Percentiles rank a stretch among this genome's conserved stretches.
phyloP scores from a whole-genome alignment of 306 rosid genomes.

The Astragalus membranaceus region DNA sequence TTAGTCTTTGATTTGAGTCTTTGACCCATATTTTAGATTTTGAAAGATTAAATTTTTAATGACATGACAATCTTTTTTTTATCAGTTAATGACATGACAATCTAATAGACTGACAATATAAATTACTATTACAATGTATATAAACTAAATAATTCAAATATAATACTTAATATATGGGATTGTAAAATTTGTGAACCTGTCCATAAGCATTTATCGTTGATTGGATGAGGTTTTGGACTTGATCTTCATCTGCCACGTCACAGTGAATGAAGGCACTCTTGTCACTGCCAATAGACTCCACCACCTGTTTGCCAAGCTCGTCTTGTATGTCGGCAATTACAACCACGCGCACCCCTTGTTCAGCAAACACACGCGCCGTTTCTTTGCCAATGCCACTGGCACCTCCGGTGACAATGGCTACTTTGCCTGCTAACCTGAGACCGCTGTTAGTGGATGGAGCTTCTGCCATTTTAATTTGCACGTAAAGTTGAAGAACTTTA shows the following conservation, averaged over 20 bases:
- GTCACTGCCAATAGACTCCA: slow-evolving; percentile 28
- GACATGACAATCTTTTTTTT: too few relatives aligned
- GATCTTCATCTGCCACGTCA: slow-evolving; percentile 42
- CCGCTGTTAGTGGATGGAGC: not conserved
- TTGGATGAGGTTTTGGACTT: slow-evolving; percentile 33
- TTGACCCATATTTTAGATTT: too few relatives aligned
- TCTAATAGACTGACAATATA: too few relatives aligned
- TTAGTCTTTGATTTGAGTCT: too few relatives aligned
- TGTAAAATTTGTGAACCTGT: not conserved
- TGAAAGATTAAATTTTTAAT: too few relatives aligned
- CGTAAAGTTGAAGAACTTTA: not conserved
- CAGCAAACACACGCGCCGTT: slow-evolving; percentile 32
- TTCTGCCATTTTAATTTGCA: slow-evolving; percentile 6
- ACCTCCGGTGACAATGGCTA: slow-evolving; percentile 45
- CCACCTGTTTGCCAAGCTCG: slow-evolving; percentile 29
- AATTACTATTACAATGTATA: too few relatives aligned
- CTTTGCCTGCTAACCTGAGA: slow-evolving; percentile 32
- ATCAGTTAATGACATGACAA: too few relatives aligned
- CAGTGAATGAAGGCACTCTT: slow-evolving; percentile 41
- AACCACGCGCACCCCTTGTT: slow-evolving; percentile 31
- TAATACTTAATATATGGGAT: too few relatives aligned
- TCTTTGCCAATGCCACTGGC: slow-evolving; percentile 63
- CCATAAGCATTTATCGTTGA: slow-evolving; percentile 28
- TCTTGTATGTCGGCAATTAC: slow-evolving; percentile 53
- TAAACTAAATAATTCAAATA: too few relatives aligned